These are phyloP conservation scores for Symbiodinium pilosum DNA, from an alignment of 73 alveolate genomes.

Conservation along the genomic window DNA sequence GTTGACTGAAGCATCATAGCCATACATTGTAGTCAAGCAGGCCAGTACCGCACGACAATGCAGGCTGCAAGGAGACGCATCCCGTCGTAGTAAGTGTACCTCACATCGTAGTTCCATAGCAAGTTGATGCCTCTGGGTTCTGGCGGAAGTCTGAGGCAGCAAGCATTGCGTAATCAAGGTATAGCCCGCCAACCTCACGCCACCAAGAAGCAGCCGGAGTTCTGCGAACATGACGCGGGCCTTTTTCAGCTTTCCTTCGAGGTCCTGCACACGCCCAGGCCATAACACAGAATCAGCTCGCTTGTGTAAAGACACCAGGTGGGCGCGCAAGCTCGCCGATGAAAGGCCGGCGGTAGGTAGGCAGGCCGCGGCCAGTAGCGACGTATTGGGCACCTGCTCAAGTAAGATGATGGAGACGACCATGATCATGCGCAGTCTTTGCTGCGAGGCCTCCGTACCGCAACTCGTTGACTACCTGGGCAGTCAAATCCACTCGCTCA, in stretches of 20 bases:
- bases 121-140: no score
- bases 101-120: neutral
- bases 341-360: slow-evolving; percentile 91
- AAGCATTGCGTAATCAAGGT: slow-evolving; percentile 67
- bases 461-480: slow-evolving; percentile 82
- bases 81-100: slow-evolving; percentile 81
- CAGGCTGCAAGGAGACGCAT: slow-evolving; percentile 64
- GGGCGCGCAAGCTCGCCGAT: slow-evolving; percentile 41
- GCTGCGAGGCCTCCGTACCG: slow-evolving; percentile 77
- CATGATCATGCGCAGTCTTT: no score
- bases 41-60: slow-evolving; percentile 25
- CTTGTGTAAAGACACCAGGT: no score
- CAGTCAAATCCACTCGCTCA: no score
- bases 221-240: neutral
- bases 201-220: no score
- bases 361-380: slow-evolving; percentile 86
- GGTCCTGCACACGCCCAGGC: no score
- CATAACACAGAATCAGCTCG: no score
- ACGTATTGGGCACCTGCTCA: slow-evolving; percentile 67
- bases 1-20: neutral
- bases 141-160: neutral
- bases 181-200: slow-evolving; percentile 68
- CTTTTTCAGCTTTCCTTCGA: neutral
- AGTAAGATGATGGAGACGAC: no score
- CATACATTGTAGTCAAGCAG: neutral